A percentile compares a stretch with the other conserved stretches of the same genome.
Conservation (phyloP, 805 yeast species). For the Barnettozyma siamensis region DNA sequence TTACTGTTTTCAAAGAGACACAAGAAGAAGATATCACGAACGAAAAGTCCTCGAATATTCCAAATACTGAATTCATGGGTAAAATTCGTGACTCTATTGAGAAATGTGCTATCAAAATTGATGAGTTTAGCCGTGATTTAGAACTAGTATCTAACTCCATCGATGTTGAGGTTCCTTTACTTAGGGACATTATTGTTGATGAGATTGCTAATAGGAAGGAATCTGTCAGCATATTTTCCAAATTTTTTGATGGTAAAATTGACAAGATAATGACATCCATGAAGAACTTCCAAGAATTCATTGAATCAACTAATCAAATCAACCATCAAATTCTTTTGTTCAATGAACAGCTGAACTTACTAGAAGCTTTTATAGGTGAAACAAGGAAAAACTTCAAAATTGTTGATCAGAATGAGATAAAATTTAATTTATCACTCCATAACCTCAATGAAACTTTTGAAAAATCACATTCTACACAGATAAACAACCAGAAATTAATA, state of each 20-base stretch:
- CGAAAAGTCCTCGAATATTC: too few relatives aligned
- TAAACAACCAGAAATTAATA: not conserved
- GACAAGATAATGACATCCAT: not conserved
- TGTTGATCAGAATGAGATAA: too few relatives aligned
- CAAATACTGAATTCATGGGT: too few relatives aligned
- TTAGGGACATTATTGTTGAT: not conserved
- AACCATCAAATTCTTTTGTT: not conserved
- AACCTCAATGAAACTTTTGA: too few relatives aligned
- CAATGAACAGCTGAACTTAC: not conserved
- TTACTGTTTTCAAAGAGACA: not conserved
- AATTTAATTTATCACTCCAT: too few relatives aligned
- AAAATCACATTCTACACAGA: not conserved
- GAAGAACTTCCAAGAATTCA: not conserved
- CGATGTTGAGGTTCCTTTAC: slow-evolving; percentile 1
- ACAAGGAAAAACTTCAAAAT: too few relatives aligned
- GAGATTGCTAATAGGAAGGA: slow-evolving; percentile 7
- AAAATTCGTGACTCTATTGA: not conserved
- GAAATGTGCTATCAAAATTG: not conserved
- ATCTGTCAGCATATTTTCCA: slow-evolving; percentile 6
- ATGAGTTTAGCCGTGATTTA: not conserved
- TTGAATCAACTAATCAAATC: not conserved
- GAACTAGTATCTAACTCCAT: not conserved
- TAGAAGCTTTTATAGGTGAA: too few relatives aligned
- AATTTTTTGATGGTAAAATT: slow-evolving; percentile 8
- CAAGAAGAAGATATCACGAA: not conserved